phyloP scores from a whole-genome alignment of 2,329 filamentous ascomycete species.

The Arthrobotrys megalospora region DNA sequence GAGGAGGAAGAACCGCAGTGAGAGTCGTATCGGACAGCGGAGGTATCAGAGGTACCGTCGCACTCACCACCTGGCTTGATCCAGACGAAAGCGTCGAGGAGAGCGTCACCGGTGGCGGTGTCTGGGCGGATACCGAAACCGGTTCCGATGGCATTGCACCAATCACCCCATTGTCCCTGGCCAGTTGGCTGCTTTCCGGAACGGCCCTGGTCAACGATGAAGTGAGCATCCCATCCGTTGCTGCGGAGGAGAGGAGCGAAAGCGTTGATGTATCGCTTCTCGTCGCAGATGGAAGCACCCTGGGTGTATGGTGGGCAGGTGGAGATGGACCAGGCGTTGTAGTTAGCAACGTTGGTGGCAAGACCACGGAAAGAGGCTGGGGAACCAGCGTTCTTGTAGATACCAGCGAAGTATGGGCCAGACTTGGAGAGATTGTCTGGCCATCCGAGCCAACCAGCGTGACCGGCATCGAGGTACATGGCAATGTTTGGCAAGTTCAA shows the following conservation, averaged over 20 bases:
- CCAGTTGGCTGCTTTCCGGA: slow-evolving; percentile 71
- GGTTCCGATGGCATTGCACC: slow-evolving; percentile 67
- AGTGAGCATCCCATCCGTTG: slow-evolving; percentile 67
- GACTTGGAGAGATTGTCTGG: slow-evolving; percentile 72
- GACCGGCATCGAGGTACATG: slow-evolving; percentile 75
- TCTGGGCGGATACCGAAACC: slow-evolving; percentile 66
- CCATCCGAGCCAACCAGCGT: slow-evolving; percentile 75
- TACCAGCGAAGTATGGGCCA: slow-evolving; percentile 69
- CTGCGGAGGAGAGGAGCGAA: slow-evolving; percentile 66
- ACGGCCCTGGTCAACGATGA: slow-evolving; percentile 73
- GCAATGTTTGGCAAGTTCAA: slow-evolving; percentile 73
- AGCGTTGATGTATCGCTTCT: slow-evolving; percentile 67
- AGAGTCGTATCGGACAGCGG: slow-evolving; percentile 71
- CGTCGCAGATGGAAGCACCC: slow-evolving; percentile 65
- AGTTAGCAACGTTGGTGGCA: slow-evolving; percentile 75
- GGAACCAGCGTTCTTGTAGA: slow-evolving; percentile 72
- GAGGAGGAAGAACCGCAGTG: slow-evolving; percentile 70
- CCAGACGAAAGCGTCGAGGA: slow-evolving; percentile 66
- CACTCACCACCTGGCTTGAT: slow-evolving; percentile 67
- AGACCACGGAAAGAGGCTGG: slow-evolving; percentile 72
- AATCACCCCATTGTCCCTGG: slow-evolving; percentile 71
- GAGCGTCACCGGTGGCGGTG: slow-evolving; percentile 62
- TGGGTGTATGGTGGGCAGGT: slow-evolving; percentile 69
- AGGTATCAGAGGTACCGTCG: slow-evolving; percentile 71
- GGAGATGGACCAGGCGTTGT: slow-evolving; percentile 68